A percentile compares a stretch with the other conserved stretches of the same genome.
These are phyloP conservation scores for Xerocomellus dryophilus DNA, from an alignment of 768 basidiomycete species.

Conservation along the genomic window DNA sequence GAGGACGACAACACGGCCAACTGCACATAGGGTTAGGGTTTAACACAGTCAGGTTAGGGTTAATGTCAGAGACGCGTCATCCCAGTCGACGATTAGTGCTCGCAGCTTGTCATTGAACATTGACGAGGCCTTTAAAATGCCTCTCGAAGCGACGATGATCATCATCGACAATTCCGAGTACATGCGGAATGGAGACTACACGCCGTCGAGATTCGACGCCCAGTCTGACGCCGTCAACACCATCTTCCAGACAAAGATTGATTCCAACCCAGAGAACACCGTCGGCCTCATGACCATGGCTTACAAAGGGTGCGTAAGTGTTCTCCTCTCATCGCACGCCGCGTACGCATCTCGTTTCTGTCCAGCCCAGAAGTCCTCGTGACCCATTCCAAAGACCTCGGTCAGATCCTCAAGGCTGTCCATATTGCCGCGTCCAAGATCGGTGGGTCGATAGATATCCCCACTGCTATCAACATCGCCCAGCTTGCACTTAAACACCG, in stretches of 20 bases:
- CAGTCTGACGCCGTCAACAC: constrained; percentile 90
- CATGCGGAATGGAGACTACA: constrained; percentile 94
- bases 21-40: constrained; percentile 20
- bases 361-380: constrained; percentile 90
- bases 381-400: constrained; percentile 92
- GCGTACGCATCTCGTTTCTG: background rate
- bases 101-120: background rate
- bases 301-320: constrained; percentile 74
- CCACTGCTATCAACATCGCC: constrained; percentile 88
- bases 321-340: background rate
- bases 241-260: constrained; percentile 89
- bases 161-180: constrained; percentile 97
- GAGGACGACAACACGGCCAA: no score
- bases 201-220: constrained; percentile 82
- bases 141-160: constrained; percentile 97
- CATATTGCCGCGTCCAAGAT: constrained; percentile 70
- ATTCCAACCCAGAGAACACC: constrained; percentile 95
- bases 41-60: constrained; percentile 17
- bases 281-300: constrained; percentile 99
- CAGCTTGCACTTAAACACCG: constrained; percentile 96
- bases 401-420: constrained; percentile 81
- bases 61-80: constrained; percentile 27
- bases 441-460: constrained; percentile 79
- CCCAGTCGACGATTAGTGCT: constrained; percentile 3
- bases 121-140: constrained; percentile 56